Conservation (phyloP, 441 rosid species). For the Populus hybrid region DNA sequence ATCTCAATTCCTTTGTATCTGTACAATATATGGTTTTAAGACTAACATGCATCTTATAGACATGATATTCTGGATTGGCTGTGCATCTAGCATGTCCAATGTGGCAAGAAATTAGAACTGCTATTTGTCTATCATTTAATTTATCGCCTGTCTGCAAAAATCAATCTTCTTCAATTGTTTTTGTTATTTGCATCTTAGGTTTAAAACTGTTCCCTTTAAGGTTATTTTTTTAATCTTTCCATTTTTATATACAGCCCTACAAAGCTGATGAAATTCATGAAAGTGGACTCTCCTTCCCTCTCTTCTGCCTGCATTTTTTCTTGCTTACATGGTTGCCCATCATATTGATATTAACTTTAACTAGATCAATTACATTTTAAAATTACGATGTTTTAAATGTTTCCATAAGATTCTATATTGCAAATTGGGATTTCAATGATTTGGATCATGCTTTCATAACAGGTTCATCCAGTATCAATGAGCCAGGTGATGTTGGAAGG, state of each 20-base stretch:
- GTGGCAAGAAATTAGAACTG: background rate
- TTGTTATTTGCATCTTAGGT: background rate
- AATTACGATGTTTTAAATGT: background rate
- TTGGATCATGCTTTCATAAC: conserved; percentile 16
- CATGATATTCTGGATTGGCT: background rate
- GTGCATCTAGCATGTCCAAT: background rate
- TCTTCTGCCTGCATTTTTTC: background rate
- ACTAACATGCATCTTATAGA: background rate
- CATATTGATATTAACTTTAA: background rate
- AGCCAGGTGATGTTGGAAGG: conserved; percentile 94
- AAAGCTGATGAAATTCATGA: background rate
- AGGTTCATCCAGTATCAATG: conserved; percentile 70
- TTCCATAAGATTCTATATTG: background rate
- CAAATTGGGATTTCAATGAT: conserved; percentile 4
- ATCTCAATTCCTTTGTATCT: background rate
- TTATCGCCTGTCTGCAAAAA: background rate
- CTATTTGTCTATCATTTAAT: background rate
- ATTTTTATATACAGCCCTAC: background rate
- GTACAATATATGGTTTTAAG: background rate
- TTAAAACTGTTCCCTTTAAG: background rate
- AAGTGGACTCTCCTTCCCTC: background rate
- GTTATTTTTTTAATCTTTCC: background rate
- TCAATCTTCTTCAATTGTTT: background rate
- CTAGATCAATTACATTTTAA: background rate
- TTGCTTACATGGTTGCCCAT: background rate